These are phyloP conservation scores for Zygoascus bituminiphila DNA, from an alignment of 805 yeast species.

Conservation along the genomic window DNA sequence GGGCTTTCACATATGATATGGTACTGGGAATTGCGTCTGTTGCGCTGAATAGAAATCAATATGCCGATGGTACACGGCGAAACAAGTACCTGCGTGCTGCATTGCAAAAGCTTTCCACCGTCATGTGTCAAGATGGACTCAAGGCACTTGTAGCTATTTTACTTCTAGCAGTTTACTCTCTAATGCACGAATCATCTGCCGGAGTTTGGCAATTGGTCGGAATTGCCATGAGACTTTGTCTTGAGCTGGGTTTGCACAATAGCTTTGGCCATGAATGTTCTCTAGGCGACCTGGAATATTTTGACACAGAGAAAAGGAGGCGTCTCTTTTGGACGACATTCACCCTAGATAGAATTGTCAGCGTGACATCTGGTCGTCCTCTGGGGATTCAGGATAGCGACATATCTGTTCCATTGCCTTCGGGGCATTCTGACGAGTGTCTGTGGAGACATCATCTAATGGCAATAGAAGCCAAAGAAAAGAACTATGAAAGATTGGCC, in stretches of 20 bases:
- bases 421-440: slow-evolving; percentile 20
- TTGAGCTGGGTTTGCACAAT: slow-evolving; percentile 27
- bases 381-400: slow-evolving; percentile 81
- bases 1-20: slow-evolving; percentile 4
- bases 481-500: neutral
- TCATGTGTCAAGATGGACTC: slow-evolving; percentile 28
- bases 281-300: slow-evolving; percentile 34
- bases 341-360: slow-evolving; percentile 74
- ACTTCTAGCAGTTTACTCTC: slow-evolving; percentile 60
- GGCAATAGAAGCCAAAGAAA: neutral
- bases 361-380: slow-evolving; percentile 80
- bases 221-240: slow-evolving; percentile 9
- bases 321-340: slow-evolving; percentile 85
- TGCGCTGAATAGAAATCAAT: slow-evolving; percentile 1
- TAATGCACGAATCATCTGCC: slow-evolving; percentile 83
- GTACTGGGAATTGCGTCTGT: slow-evolving; percentile 5
- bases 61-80: neutral
- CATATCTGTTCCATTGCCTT: slow-evolving; percentile 63
- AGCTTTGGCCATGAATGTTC: slow-evolving; percentile 32
- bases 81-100: neutral
- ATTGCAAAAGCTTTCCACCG: neutral
- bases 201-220: slow-evolving; percentile 33
- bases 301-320: slow-evolving; percentile 58
- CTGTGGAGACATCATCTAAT: neutral
- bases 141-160: slow-evolving; percentile 68